Conservation (phyloP, 1,284 basidiomycete genomes). For the Malassezia arunalokei region DNA sequence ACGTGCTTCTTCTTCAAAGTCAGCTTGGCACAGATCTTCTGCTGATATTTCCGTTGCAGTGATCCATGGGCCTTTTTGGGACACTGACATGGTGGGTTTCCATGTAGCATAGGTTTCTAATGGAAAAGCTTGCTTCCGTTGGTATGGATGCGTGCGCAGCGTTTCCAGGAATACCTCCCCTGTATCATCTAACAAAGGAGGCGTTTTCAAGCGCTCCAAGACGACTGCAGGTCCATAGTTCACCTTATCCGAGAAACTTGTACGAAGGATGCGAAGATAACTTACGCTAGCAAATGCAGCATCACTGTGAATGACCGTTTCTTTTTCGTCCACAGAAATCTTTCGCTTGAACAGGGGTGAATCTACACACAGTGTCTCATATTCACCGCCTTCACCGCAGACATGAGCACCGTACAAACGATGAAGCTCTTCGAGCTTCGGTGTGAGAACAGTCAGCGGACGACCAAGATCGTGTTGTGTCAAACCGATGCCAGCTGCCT, state of each 20-base stretch:
- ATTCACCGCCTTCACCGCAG: conserved; percentile 96
- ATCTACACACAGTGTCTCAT: conserved; percentile 84
- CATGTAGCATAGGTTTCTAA: neutral
- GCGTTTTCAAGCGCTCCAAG: conserved; percentile 1
- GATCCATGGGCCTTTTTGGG: neutral
- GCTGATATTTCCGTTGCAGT: conserved; percentile 1
- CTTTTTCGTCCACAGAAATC: conserved; percentile 54
- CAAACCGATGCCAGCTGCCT: conserved; percentile 88
- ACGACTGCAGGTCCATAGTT: neutral
- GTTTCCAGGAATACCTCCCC: neutral
- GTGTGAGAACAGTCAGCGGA: conserved; percentile 62
- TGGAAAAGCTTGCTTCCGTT: neutral
- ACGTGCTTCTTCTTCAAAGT: conserved; percentile 1
- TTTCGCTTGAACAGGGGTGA: conserved; percentile 72
- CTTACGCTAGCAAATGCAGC: conserved; percentile 34
- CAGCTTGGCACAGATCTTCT: neutral
- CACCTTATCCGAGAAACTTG: conserved; percentile 24
- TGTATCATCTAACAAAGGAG: conserved; percentile 19
- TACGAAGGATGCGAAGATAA: conserved; percentile 29
- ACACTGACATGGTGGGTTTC: neutral
- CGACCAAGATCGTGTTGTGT: conserved; percentile 64
- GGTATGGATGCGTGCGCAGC: neutral
- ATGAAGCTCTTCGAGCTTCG: conserved; percentile 63
- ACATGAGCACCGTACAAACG: conserved; percentile 75
- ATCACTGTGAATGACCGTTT: conserved; percentile 36